phyloP scores from a whole-genome alignment of 371 early-diverging fungal genomes.

The Nosema muscidifuracis region DNA sequence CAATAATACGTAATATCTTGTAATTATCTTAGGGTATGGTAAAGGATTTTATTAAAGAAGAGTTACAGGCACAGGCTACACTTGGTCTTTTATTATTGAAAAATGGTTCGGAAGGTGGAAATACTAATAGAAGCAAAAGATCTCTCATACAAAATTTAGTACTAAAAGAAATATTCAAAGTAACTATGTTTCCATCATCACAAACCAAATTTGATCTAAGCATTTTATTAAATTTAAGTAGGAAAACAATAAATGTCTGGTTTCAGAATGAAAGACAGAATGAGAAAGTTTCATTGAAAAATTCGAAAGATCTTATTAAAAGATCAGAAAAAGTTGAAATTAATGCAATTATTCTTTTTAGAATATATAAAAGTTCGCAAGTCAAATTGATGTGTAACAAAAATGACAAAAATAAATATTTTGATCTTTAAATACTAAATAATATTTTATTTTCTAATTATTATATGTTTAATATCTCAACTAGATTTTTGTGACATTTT shows the following conservation, averaged over 20 bases:
- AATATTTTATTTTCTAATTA: no score
- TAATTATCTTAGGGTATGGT: neutral
- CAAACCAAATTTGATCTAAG: conserved; percentile 44
- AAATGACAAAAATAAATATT: no score
- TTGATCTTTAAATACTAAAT: no score
- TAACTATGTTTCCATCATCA: conserved; percentile 48
- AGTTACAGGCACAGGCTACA: conserved; percentile 6
- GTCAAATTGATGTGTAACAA: no score
- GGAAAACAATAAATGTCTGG: conserved; percentile 54
- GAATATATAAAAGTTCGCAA: neutral
- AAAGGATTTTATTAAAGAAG: neutral
- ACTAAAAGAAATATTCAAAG: conserved; percentile 45
- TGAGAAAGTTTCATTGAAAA: neutral
- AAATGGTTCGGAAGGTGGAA: neutral
- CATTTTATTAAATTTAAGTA: conserved; percentile 43
- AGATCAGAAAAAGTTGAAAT: neutral
- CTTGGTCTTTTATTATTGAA: conserved; percentile 46
- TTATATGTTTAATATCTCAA: no score
- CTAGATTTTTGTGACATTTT: no score
- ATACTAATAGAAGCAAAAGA: conserved; percentile 30
- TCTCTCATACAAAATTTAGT: conserved; percentile 43
- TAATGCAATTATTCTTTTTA: neutral
- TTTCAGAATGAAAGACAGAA: conserved; percentile 52
- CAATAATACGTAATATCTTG: no score
- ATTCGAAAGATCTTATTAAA: neutral